These are phyloP conservation scores for Hirsutella minnesotensis DNA, from an alignment of 2,329 filamentous ascomycete species.

Conservation along the genomic window DNA sequence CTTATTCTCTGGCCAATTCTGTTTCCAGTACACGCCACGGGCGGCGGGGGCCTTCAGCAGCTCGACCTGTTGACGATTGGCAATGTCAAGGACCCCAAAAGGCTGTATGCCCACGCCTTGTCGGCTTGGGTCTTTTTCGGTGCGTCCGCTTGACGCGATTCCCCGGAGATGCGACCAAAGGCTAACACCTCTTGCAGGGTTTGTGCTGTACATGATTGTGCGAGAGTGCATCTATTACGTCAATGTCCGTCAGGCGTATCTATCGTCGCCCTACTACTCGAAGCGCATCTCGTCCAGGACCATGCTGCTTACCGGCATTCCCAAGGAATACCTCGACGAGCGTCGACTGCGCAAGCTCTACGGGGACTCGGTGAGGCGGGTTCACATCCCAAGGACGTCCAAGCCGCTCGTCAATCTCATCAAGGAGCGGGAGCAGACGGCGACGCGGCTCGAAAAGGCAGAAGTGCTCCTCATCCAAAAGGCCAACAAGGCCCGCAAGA, in stretches of 20 bases:
- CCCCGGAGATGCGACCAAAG: not conserved
- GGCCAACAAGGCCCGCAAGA: constrained; percentile 61
- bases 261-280: constrained; percentile 73
- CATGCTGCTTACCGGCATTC: constrained; percentile 80
- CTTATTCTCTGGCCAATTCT: constrained; percentile 79
- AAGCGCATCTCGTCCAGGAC: constrained; percentile 82
- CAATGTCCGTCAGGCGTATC: constrained; percentile 84
- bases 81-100: constrained; percentile 51
- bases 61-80: constrained; percentile 70
- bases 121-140: constrained; percentile 67
- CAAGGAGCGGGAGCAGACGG: constrained; percentile 66
- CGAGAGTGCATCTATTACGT: constrained; percentile 86
- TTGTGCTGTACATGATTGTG: constrained; percentile 79
- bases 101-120: constrained; percentile 73
- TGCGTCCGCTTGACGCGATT: constrained; percentile 4
- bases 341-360: constrained; percentile 70
- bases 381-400: constrained; percentile 75
- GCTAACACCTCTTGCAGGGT: constrained; percentile 37
- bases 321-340: constrained; percentile 64
- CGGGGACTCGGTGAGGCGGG: constrained; percentile 64
- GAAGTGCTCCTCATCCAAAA: constrained; percentile 76
- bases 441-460: constrained; percentile 72
- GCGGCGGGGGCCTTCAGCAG: constrained; percentile 50
- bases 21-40: constrained; percentile 77
- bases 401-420: constrained; percentile 71